phyloP scores from a whole-genome alignment of 1,284 basidiomycete genomes.

The Fomitopsis schrenkii region DNA sequence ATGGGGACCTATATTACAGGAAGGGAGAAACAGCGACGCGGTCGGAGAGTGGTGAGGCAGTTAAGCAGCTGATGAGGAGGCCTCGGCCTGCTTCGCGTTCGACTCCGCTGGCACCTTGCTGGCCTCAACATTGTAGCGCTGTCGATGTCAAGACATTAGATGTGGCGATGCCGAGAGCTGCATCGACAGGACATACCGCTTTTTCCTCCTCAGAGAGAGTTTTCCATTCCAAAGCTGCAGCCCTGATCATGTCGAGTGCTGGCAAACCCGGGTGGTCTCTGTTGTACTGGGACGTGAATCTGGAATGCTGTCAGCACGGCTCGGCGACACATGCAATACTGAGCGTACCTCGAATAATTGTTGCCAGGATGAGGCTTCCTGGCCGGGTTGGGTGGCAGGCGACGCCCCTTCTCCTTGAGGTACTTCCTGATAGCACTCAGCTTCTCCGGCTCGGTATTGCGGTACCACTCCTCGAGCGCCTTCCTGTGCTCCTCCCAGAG shows the following conservation, averaged over 20 bases:
- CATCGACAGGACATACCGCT: constrained; percentile 6
- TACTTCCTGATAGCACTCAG: constrained; percentile 12
- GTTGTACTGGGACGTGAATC: neutral
- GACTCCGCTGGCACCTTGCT: neutral
- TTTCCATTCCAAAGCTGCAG: constrained; percentile 6
- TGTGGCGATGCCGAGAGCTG: neutral
- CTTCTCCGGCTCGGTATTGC: neutral
- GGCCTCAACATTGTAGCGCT: neutral
- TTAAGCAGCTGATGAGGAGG: neutral
- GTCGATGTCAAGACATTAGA: neutral
- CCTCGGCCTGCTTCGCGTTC: neutral
- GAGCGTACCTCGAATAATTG: neutral
- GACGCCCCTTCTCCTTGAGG: neutral
- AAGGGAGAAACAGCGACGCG: neutral
- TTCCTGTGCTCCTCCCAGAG: neutral
- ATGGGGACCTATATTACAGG: neutral
- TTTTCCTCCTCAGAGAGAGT: constrained; percentile 11
- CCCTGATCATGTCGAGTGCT: neutral
- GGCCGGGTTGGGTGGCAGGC: neutral
- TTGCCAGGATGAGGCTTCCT: neutral
- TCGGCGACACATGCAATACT: neutral
- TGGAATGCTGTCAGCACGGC: neutral
- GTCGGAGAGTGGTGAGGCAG: too few relatives aligned
- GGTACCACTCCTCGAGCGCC: neutral
- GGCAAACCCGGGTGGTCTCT: neutral